These are phyloP conservation scores for Albophoma yamanashiensis DNA, from an alignment of 2,329 filamentous ascomycete genomes.

Conservation along the genomic window DNA sequence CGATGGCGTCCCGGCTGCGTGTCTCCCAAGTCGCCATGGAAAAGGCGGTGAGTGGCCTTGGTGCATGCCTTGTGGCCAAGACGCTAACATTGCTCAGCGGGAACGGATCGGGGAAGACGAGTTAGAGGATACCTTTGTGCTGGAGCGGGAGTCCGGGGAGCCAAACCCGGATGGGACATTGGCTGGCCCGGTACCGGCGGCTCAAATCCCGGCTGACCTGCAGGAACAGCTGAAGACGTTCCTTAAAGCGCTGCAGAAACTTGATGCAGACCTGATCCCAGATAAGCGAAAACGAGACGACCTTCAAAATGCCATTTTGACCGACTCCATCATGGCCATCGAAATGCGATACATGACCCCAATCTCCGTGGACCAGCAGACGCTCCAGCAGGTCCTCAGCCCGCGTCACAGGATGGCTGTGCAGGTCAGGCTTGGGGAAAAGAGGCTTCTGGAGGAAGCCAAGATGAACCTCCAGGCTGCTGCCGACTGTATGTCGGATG, in stretches of 20 bases:
- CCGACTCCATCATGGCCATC: conserved; percentile 24
- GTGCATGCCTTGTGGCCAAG: conserved; percentile 2
- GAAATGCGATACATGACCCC: conserved; percentile 31
- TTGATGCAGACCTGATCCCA: conserved; percentile 27
- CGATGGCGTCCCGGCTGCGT: conserved; percentile 27
- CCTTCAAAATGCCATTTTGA: conserved; percentile 29
- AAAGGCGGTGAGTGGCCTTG: conserved; percentile 26
- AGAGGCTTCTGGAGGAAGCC: conserved; percentile 50
- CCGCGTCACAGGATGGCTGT: conserved; percentile 48
- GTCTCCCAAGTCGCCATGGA: conserved; percentile 26
- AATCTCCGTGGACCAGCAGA: conserved; percentile 25
- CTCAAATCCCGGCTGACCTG: conserved; percentile 38
- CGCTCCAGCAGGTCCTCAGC: conserved; percentile 21
- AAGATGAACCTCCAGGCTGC: conserved; percentile 22
- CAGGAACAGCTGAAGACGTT: conserved; percentile 38
- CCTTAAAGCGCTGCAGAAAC: conserved; percentile 37
- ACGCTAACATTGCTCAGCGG: conserved; percentile 20
- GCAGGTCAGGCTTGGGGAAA: conserved; percentile 61
- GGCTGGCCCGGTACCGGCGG: conserved; percentile 23
- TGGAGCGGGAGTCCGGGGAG: conserved; percentile 45
- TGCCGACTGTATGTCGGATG: conserved; percentile 10
- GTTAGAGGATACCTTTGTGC: conserved; percentile 64
- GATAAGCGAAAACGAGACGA: conserved; percentile 40
- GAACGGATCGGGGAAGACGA: conserved; percentile 50
- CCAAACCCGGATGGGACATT: conserved; percentile 38